Evolutionary conservation across 2,329 filamentous ascomycete species (phyloP).

Genomic region (Orbilia brochopaga): DNA sequence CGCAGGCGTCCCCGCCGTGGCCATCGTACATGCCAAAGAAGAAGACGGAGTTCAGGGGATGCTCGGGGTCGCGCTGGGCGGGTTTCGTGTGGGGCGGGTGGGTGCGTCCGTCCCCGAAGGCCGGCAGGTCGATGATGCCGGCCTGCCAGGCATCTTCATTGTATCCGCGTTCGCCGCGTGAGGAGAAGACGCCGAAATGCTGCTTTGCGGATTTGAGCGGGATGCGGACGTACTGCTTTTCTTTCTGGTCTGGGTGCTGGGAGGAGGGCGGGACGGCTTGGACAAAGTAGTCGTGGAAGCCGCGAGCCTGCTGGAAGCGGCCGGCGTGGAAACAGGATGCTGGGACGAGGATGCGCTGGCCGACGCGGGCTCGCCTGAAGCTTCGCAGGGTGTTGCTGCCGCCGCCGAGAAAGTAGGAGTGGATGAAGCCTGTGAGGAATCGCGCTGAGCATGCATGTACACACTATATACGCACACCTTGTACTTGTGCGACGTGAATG

Average conservation of each 20-base stretch:
- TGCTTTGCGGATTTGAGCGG: conserved; percentile 92
- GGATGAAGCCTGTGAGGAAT: conserved; percentile 37
- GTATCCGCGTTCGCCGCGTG: conserved; percentile 80
- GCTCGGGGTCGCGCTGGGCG: conserved; percentile 28
- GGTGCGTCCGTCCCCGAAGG: conserved; percentile 67
- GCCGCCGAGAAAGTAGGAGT: conserved; percentile 50
- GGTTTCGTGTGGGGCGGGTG: conserved; percentile 23
- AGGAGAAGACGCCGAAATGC: conserved; percentile 82
- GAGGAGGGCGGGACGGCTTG: conserved; percentile 93
- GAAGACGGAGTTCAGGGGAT: conserved; percentile 65
- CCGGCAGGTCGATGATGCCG: conserved; percentile 88
- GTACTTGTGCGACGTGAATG: background rate
- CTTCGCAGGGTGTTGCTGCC: conserved; percentile 26
- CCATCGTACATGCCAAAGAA: conserved; percentile 98
- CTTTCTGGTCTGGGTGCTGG: conserved; percentile 73
- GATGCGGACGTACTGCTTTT: conserved; percentile 83
- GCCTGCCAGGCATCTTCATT: conserved; percentile 96
- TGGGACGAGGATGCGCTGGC: conserved; percentile 14
- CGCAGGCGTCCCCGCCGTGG: conserved; percentile 88
- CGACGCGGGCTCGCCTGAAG: conserved; percentile 35
- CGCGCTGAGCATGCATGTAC: background rate
- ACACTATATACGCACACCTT: background rate
- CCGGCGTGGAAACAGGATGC: conserved; percentile 41
- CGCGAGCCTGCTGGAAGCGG: conserved; percentile 57
- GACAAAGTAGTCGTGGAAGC: conserved; percentile 95